These are phyloP conservation scores for Aegle marmelos DNA, from an alignment of 345 rosid genomes.

Conservation along the genomic window DNA sequence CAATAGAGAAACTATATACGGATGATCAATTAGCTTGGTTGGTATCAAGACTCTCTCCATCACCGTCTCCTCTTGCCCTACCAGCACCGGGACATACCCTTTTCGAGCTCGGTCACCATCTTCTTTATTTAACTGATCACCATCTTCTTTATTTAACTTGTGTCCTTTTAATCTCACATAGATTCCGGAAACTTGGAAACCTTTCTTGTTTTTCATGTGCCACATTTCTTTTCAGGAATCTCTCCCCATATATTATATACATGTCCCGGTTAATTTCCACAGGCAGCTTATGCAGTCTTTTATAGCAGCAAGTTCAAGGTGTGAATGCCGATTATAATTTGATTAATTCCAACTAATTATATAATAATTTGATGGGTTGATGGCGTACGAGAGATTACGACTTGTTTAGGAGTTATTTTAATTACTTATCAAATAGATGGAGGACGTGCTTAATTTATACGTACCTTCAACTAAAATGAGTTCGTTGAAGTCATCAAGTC, in stretches of 20 bases:
- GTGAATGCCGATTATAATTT: not conserved
- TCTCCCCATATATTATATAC: not conserved
- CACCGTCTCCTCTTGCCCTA: constrained; percentile 11
- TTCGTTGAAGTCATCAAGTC: not conserved
- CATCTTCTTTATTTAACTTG: not conserved
- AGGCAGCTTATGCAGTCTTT: not conserved
- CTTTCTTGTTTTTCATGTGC: not conserved
- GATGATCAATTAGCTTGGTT: constrained; percentile 30
- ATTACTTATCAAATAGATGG: not conserved
- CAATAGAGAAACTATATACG: constrained; percentile 16
- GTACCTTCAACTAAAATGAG: not conserved
- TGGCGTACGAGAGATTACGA: no score
- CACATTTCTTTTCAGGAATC: not conserved
- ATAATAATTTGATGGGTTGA: not conserved
- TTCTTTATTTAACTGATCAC: no score
- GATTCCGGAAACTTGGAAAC: not conserved
- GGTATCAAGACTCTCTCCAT: constrained; percentile 28
- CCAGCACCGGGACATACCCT: constrained; percentile 32
- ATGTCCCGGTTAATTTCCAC: not conserved
- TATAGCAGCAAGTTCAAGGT: not conserved
- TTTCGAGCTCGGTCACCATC: constrained; percentile 13
- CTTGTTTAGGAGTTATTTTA: not conserved
- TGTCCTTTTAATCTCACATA: not conserved
- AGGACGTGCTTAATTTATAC: not conserved
- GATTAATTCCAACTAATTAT: not conserved